phyloP scores from a whole-genome alignment of 768 basidiomycete genomes.

The Kwoniella sp. region DNA sequence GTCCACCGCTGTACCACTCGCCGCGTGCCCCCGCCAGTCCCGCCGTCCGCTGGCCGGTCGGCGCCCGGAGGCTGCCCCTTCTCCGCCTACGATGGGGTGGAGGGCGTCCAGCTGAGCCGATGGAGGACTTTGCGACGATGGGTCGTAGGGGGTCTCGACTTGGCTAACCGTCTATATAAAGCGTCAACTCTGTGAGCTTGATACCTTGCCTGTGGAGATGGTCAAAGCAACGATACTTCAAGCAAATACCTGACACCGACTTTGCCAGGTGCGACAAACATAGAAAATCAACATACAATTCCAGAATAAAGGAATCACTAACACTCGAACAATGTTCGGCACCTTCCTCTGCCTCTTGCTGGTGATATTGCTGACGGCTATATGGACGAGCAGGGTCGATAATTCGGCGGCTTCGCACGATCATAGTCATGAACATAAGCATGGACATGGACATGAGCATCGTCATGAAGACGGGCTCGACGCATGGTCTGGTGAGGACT shows the following conservation, averaged over 20 bases:
- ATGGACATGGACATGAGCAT: neutral
- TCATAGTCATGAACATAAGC: neutral
- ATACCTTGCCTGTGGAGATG: too few relatives aligned
- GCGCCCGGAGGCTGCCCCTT: neutral
- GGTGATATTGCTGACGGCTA: neutral
- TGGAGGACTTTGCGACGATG: too few relatives aligned
- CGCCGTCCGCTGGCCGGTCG: neutral
- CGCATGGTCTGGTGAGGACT: conserved; percentile 30
- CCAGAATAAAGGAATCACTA: too few relatives aligned
- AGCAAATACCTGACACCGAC: too few relatives aligned
- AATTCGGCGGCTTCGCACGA: neutral
- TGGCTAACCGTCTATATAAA: too few relatives aligned
- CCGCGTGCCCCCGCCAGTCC: neutral
- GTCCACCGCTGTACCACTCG: neutral
- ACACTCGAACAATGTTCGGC: neutral
- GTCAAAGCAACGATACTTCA: too few relatives aligned
- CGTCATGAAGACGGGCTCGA: conserved; percentile 14
- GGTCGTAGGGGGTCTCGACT: too few relatives aligned
- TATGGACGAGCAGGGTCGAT: neutral
- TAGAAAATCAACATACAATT: too few relatives aligned
- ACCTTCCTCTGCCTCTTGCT: neutral
- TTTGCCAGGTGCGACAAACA: too few relatives aligned
- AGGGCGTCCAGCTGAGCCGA: neutral
- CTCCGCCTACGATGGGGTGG: neutral
- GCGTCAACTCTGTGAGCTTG: too few relatives aligned